A percentile compares a stretch with the other conserved stretches of the same genome.
Conservation (phyloP, 2,329 filamentous ascomycete species). For the Berkeleyomyces rouxiae region DNA sequence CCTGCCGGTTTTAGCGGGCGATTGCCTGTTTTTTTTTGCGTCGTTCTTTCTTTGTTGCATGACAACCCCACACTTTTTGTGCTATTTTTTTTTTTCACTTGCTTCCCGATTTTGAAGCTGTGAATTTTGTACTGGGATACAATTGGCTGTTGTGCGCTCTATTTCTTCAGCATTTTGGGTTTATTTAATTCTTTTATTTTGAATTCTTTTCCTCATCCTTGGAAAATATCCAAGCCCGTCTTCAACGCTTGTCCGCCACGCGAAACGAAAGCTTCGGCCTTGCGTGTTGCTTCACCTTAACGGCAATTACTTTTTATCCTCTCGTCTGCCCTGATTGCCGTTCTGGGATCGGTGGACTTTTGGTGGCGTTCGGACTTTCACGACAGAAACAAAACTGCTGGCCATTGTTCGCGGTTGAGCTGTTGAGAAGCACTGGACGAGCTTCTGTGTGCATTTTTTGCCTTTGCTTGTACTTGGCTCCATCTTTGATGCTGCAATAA, state of each 20-base stretch:
- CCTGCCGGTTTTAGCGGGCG: background rate
- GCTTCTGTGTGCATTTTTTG: background rate
- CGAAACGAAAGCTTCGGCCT: background rate
- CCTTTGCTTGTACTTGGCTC: too few relatives aligned
- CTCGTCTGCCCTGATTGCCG: background rate
- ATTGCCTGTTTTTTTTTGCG: background rate
- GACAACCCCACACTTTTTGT: background rate
- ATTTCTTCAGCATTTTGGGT: conserved; percentile 8
- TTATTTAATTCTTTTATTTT: conserved; percentile 6
- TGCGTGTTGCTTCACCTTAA: background rate
- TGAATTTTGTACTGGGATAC: background rate
- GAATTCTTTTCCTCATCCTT: conserved; percentile 1
- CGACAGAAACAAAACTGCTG: background rate
- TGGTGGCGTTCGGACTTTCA: background rate
- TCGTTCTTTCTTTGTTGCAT: background rate
- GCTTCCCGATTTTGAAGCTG: background rate
- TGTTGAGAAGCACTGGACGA: background rate
- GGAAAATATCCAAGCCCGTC: background rate
- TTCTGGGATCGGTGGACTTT: background rate
- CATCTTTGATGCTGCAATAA: too few relatives aligned
- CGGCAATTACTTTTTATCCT: background rate
- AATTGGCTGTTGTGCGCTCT: background rate
- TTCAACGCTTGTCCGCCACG: background rate
- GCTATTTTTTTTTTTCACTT: background rate
- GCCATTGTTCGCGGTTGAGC: background rate